Conservation (phyloP, 352 stramenopile species). For the Phytophthora rubi region DNA sequence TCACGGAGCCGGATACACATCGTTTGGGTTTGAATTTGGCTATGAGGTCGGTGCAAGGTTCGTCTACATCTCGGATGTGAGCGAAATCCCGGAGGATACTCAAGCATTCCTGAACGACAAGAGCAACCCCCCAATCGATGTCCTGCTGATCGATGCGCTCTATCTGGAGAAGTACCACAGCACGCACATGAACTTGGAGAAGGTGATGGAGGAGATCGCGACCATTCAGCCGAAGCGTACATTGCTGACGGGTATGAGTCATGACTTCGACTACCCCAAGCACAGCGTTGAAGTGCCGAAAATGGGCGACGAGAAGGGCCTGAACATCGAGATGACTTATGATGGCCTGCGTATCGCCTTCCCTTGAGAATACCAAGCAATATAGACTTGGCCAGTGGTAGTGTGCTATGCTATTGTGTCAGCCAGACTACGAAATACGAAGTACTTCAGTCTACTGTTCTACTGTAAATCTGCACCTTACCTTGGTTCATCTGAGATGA, state of each 20-base stretch:
- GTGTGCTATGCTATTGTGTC: no score
- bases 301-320: conserved; percentile 56
- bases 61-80: conserved; percentile 92
- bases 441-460: neutral
- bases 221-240: conserved; percentile 72
- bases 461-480: neutral
- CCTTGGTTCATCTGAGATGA: neutral
- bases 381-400: conserved; percentile 5
- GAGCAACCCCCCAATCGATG: conserved; percentile 64
- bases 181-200: conserved; percentile 87
- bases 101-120: conserved; percentile 61
- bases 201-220: conserved; percentile 70
- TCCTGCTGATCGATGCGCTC: conserved; percentile 86
- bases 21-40: conserved; percentile 85
- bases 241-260: conserved; percentile 87
- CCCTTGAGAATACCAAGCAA: conserved; percentile 19
- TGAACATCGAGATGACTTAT: conserved; percentile 85
- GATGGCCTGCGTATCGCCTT: conserved; percentile 75
- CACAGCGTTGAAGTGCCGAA: conserved; percentile 53
- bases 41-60: conserved; percentile 67
- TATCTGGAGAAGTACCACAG: conserved; percentile 78
- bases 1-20: conserved; percentile 82
- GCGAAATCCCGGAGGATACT: conserved; percentile 69
- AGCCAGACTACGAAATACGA: neutral
- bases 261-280: conserved; percentile 81